Evolutionary conservation across 176 grass and related monocot species (phyloP).

Genomic region (Saccharum officinarum): DNA sequence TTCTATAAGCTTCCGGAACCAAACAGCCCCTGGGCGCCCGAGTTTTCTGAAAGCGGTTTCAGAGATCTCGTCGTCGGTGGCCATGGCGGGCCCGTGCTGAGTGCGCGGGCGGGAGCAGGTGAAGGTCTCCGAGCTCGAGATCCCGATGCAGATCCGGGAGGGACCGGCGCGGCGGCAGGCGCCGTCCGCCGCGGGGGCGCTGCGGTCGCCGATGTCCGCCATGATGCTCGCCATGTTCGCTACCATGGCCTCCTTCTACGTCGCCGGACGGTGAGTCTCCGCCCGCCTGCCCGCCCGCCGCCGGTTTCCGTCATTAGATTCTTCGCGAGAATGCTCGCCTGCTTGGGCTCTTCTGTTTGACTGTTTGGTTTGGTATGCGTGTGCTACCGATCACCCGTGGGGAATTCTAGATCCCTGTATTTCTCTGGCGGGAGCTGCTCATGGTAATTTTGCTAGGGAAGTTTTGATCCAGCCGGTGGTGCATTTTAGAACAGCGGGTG

Average conservation of each 20-base stretch:
- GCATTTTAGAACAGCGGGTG: not conserved
- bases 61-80: slow-evolving; percentile 25
- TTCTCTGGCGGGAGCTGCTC: not conserved
- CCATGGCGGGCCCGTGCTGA: slow-evolving; percentile 39
- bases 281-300: not conserved
- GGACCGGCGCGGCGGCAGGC: slow-evolving; percentile 41
- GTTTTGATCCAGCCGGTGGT: not conserved
- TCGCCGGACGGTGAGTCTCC: slow-evolving; percentile 74
- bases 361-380: not conserved
- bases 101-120: not conserved
- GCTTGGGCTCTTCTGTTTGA: not conserved
- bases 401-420: slow-evolving; percentile 19
- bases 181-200: slow-evolving; percentile 24
- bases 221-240: slow-evolving; percentile 97
- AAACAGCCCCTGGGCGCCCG: not conserved
- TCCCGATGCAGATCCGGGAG: slow-evolving; percentile 85
- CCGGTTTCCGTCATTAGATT: not conserved
- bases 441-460: not conserved
- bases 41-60: not conserved
- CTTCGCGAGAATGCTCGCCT: slow-evolving; percentile 27
- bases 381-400: not conserved
- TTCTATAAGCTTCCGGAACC: slow-evolving; percentile 40
- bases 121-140: slow-evolving; percentile 10
- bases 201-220: slow-evolving; percentile 67
- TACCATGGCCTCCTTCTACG: slow-evolving; percentile 92